Base-by-base conservation (phyloP, 2,329 filamentous ascomycete genomes). In the Raffaelea ambrosiae region DNA sequence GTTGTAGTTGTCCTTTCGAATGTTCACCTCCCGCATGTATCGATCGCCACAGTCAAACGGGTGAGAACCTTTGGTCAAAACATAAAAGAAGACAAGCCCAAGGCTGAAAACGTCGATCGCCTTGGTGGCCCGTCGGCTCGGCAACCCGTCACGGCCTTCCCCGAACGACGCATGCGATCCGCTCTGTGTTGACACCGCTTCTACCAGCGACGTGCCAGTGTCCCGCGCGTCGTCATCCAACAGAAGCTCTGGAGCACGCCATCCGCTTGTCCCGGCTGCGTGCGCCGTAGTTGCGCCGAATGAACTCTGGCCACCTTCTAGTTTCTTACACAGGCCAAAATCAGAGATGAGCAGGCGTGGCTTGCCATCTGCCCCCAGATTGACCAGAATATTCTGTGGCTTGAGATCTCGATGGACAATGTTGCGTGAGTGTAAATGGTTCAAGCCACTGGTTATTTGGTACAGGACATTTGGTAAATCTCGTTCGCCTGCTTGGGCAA, bases 381-480 rank as follows among this genome's bases (percentile, higher is more conserved):
- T 79, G 50, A 97, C 89, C 1, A 98, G 74, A 44, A 98, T 97
- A 57, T 98, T 98, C 59, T 98, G 93, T 1, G 93, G 93, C 63
- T 98, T 98, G 59, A 98, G 78, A 61, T 98, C 93, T 46, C 93
- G 86, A 63, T 98, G 93, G 3, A 98, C 94, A 59, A 98, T 96
- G 51, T 93, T 86, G 40, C 97, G 75, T 18, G 83, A 84, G 66
- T 98, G 93, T 10, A 98, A 72, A 64, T 97, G 90, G 49, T 84
- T 83, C 26, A 98, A 78, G 33, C 93, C 93, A 48, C 86, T 84
- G 2, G 90, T 88, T 51, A 98, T 89, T 62, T 98, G 93, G 50
- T 88, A 84, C 35, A 98, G 69, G 2, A 94, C 82, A 53, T 83
- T 80, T 0, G 86, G 86, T 44, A 94, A 70, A 58, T 97, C 87